Conservation (phyloP, 2,329 filamentous ascomycete genomes). For the Penicillium sp. region DNA sequence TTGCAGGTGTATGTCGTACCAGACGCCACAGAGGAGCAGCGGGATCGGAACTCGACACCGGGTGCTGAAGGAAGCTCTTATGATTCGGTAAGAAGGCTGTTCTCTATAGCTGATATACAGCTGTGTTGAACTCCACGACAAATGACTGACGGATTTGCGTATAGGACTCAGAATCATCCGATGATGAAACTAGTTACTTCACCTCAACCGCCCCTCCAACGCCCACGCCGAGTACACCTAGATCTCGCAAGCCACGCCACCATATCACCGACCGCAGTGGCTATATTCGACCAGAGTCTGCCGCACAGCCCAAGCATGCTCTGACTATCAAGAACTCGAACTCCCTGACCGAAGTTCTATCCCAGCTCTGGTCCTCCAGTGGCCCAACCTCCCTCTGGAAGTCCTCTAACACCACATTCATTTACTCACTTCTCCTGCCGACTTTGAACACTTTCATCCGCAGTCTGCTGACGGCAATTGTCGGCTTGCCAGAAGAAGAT, state of each 20-base stretch:
- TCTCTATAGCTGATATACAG: background rate
- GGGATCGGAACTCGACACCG: constrained; percentile 25
- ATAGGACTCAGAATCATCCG: constrained; percentile 49
- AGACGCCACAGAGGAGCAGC: constrained; percentile 33
- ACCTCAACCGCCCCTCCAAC: constrained; percentile 56
- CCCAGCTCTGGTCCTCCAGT: constrained; percentile 84
- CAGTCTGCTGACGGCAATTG: constrained; percentile 81
- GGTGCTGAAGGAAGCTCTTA: constrained; percentile 27
- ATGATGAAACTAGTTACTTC: constrained; percentile 84
- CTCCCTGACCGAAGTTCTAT: constrained; percentile 81
- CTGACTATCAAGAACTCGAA: constrained; percentile 71
- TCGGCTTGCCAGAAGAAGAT: constrained; percentile 81
- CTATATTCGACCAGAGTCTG: constrained; percentile 40
- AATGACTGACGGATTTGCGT: constrained; percentile 8
- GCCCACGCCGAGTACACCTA: constrained; percentile 41
- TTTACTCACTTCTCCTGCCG: constrained; percentile 82
- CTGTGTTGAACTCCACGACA: background rate
- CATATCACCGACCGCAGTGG: constrained; percentile 47
- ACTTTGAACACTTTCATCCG: constrained; percentile 89
- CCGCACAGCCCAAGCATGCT: constrained; percentile 53
- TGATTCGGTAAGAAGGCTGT: constrained; percentile 27
- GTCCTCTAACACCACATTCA: constrained; percentile 83
- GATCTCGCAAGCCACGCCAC: constrained; percentile 36
- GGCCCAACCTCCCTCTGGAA: constrained; percentile 94
- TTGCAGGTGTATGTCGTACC: constrained; percentile 68